phyloP scores from a whole-genome alignment of 2,329 filamentous ascomycete species.

The Pleoardoris graminearum region DNA sequence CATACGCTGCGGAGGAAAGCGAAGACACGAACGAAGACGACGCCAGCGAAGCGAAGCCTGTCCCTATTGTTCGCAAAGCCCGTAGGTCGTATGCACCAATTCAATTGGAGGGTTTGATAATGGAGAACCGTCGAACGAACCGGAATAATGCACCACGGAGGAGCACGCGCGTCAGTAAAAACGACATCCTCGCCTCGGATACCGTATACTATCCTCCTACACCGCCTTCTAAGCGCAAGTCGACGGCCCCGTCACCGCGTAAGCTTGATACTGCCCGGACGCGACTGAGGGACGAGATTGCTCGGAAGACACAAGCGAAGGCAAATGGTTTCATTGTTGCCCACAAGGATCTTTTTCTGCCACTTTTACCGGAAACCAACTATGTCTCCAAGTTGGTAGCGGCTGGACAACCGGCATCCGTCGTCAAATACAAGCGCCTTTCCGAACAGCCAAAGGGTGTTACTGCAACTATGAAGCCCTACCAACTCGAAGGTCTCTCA shows the following conservation, averaged over 20 bases:
- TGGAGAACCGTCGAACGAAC: conserved; percentile 33
- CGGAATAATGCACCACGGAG: conserved; percentile 22
- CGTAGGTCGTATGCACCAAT: conserved; percentile 12
- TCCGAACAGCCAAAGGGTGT: conserved; percentile 52
- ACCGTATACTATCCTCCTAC: conserved; percentile 22
- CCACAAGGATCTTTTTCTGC: conserved; percentile 52
- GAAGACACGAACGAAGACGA: conserved; percentile 4
- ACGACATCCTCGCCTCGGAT: conserved; percentile 37
- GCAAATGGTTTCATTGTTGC: conserved; percentile 52
- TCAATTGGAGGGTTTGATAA: conserved; percentile 35
- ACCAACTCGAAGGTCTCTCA: conserved; percentile 94
- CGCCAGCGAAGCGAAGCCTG: conserved; percentile 31
- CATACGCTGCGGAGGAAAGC: background rate
- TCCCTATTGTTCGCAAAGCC: conserved; percentile 13
- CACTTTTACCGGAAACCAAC: conserved; percentile 51
- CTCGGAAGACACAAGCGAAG: conserved; percentile 47
- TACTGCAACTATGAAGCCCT: conserved; percentile 76
- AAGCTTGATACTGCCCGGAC: conserved; percentile 47
- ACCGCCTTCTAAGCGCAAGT: conserved; percentile 11
- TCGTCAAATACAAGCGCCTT: conserved; percentile 48
- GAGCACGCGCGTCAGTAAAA: conserved; percentile 30
- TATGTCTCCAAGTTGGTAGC: conserved; percentile 47
- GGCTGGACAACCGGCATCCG: conserved; percentile 21
- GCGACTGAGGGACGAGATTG: conserved; percentile 49
- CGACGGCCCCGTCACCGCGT: conserved; percentile 11